These are phyloP conservation scores for Saccharomycopsis oosterbeekiorum DNA, from an alignment of 805 yeast species.

Conservation along the genomic window DNA sequence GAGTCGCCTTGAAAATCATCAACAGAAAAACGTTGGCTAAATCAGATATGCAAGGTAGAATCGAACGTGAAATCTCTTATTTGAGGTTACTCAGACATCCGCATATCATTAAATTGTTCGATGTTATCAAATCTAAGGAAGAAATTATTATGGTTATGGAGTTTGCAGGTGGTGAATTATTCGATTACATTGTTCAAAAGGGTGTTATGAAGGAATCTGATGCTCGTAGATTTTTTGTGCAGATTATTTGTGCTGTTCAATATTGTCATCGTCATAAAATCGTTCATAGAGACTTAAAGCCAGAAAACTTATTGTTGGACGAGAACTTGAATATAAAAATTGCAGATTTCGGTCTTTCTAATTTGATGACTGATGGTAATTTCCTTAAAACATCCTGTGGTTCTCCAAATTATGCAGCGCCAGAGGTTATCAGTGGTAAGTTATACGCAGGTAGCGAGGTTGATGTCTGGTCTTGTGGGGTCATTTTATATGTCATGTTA, in stretches of 20 bases:
- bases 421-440: constrained; percentile 91
- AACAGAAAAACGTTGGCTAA: constrained; percentile 87
- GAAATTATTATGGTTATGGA: constrained; percentile 97
- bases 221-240: constrained; percentile 90
- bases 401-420: constrained; percentile 95
- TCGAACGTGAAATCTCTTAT: constrained; percentile 90
- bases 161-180: constrained; percentile 91
- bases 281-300: constrained; percentile 93
- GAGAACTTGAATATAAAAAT: constrained; percentile 87
- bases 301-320: constrained; percentile 83
- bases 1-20: constrained; percentile 88
- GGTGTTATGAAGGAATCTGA: constrained; percentile 89
- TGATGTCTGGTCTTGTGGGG: constrained; percentile 97
- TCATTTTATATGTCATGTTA: constrained; percentile 86
- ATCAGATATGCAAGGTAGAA: constrained; percentile 93
- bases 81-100: constrained; percentile 85
- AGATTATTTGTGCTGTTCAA: constrained; percentile 91
- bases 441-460: constrained; percentile 97
- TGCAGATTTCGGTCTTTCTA: constrained; percentile 88
- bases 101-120: constrained; percentile 90
- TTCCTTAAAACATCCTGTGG: constrained; percentile 93
- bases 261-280: constrained; percentile 94
- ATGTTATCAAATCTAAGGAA: constrained; percentile 89
- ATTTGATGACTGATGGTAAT: constrained; percentile 86
- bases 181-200: constrained; percentile 89